Conservation (phyloP, 2,329 filamentous ascomycete genomes). For the Botrytis cinerea region DNA sequence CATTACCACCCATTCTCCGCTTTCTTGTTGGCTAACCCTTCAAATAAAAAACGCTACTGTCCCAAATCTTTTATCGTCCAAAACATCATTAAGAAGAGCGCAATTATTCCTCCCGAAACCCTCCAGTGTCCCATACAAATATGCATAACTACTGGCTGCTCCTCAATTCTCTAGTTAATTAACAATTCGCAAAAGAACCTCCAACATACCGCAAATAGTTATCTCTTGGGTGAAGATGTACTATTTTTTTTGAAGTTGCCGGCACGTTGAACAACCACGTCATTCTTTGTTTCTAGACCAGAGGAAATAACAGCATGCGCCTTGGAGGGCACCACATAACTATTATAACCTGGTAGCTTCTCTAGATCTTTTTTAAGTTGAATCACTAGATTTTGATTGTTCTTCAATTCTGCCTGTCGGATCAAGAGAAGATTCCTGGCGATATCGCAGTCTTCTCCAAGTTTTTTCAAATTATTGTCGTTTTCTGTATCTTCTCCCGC, state of each 20-base stretch:
- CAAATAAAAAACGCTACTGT: neutral
- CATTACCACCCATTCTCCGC: neutral
- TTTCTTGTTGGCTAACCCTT: neutral
- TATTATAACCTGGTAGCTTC: neutral
- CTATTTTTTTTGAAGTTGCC: neutral
- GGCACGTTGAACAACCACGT: too few species aligned
- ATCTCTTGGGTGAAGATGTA: neutral
- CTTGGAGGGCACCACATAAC: neutral
- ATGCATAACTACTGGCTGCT: neutral
- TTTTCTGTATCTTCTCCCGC: neutral
- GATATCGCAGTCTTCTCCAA: neutral
- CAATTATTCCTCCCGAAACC: rapidly evolving
- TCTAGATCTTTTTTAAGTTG: neutral
- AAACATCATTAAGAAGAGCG: neutral
- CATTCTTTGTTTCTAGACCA: neutral
- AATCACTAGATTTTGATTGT: neutral
- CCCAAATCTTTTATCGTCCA: neutral
- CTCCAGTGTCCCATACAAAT: neutral
- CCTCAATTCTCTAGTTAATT: neutral
- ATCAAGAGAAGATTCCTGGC: neutral
- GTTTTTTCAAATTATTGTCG: neutral
- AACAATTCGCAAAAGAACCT: too few species aligned
- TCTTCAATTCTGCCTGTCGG: neutral
- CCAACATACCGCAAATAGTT: neutral
- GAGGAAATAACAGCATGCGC: neutral